A percentile compares a stretch with the other conserved stretches of the same genome.
These are phyloP conservation scores for Phaeotremella fagi DNA, from an alignment of 768 basidiomycete species.

Conservation along the genomic window DNA sequence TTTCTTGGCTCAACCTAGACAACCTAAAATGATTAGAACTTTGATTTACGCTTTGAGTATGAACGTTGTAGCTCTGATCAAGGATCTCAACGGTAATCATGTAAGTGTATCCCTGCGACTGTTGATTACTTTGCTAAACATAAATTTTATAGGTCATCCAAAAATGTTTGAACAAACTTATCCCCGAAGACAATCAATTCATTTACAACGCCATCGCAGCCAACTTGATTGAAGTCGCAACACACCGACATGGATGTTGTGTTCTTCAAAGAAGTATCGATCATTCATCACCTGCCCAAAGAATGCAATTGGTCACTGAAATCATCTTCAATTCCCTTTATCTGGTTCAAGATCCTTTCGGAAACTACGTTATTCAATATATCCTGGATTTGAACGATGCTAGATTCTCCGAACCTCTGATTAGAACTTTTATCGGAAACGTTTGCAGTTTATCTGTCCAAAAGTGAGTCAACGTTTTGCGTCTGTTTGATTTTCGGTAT, in stretches of 20 bases:
- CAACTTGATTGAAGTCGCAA: constrained; percentile 96
- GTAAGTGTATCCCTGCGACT: constrained; percentile 17
- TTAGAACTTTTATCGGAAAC: constrained; percentile 95
- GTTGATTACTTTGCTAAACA: neutral
- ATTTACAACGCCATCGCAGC: constrained; percentile 99
- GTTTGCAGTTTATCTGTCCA: constrained; percentile 96
- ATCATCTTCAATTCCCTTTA: constrained; percentile 98
- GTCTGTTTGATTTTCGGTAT: neutral
- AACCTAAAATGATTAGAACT: constrained; percentile 73
- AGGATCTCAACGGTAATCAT: constrained; percentile 60
- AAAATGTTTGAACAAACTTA: constrained; percentile 96
- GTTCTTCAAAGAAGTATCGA: constrained; percentile 97
- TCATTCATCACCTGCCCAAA: constrained; percentile 72
- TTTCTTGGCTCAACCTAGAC: constrained; percentile 85
- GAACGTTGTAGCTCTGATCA: constrained; percentile 98
- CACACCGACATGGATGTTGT: constrained; percentile 79
- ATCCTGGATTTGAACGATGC: constrained; percentile 97
- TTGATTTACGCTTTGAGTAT: constrained; percentile 94
- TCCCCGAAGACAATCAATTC: constrained; percentile 99
- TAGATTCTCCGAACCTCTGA: constrained; percentile 94
- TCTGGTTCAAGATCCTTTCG: constrained; percentile 85
- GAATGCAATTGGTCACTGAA: constrained; percentile 93
- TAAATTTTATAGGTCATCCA: constrained; percentile 78
- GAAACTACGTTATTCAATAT: constrained; percentile 62
- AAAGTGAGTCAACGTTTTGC: constrained; percentile 53